Evolutionary conservation across 2,329 filamentous ascomycete genomes (phyloP).

Genomic region (Metarhizium anisopliae): DNA sequence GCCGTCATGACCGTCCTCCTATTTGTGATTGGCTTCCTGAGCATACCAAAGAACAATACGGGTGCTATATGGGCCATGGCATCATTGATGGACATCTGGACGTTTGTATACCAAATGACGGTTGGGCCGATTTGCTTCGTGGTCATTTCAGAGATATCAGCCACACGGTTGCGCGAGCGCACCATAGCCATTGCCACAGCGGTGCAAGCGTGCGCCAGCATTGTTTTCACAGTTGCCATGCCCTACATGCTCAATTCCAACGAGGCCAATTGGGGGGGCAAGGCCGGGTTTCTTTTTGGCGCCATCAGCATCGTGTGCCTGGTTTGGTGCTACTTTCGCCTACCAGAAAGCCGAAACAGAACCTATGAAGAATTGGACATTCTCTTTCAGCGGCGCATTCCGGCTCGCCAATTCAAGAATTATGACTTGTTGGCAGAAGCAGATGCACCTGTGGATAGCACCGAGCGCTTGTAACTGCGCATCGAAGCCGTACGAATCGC

Average conservation of each 20-base stretch:
- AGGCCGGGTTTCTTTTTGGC: conserved; percentile 22
- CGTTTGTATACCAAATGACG: conserved; percentile 30
- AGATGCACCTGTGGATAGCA: neutral
- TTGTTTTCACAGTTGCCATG: conserved; percentile 17
- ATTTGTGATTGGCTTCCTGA: conserved; percentile 32
- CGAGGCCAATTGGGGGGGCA: conserved; percentile 22
- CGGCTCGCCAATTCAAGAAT: conserved; percentile 9
- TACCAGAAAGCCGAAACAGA: conserved; percentile 19
- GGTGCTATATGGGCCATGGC: conserved; percentile 27
- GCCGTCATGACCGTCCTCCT: conserved; percentile 26
- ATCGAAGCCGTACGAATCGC: too few species aligned
- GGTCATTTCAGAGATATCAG: conserved; percentile 29
- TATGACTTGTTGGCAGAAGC: conserved; percentile 11
- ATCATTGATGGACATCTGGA: conserved; percentile 31
- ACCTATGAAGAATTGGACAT: conserved; percentile 24
- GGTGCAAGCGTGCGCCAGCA: conserved; percentile 13
- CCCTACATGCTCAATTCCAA: conserved; percentile 24
- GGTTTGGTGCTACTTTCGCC: conserved; percentile 18
- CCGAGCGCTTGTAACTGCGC: neutral
- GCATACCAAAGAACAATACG: conserved; percentile 22
- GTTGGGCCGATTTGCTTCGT: conserved; percentile 34
- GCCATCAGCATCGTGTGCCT: conserved; percentile 15
- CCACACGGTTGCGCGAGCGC: conserved; percentile 22
- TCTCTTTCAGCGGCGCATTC: conserved; percentile 15
- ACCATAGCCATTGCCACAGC: conserved; percentile 23